Evolutionary conservation across 2,329 filamentous ascomycete species (phyloP).

Genomic region (Trichoderma atroviride): DNA sequence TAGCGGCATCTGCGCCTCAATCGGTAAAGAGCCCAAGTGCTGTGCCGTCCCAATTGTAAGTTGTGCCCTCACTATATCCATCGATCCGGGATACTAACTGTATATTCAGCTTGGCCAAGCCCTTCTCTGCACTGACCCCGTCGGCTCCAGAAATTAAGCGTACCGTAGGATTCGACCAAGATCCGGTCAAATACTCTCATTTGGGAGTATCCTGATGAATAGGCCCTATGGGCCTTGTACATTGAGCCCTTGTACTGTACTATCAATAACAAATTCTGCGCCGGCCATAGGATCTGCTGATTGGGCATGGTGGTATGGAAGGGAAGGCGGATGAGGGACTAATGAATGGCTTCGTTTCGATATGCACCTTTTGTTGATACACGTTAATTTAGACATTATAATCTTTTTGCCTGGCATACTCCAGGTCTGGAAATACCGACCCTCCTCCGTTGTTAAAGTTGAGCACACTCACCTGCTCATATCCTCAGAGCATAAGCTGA

Average conservation of each 20-base stretch:
- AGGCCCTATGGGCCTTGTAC: slow-evolving; percentile 19
- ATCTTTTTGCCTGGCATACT: slow-evolving; percentile 19
- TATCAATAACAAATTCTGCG: slow-evolving; percentile 13
- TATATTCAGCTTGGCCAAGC: slow-evolving; percentile 19
- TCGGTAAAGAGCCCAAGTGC: slow-evolving; percentile 18
- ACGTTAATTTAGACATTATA: slow-evolving; percentile 17
- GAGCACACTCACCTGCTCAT: not conserved
- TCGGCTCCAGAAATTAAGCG: too few relatives aligned
- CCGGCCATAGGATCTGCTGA: too few relatives aligned
- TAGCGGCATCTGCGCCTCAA: not conserved
- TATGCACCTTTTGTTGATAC: slow-evolving; percentile 15
- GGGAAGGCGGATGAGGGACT: too few relatives aligned
- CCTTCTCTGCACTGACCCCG: slow-evolving; percentile 25
- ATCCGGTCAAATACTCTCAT: too few relatives aligned
- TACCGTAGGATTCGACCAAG: too few relatives aligned
- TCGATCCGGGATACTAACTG: not conserved
- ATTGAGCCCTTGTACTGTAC: slow-evolving; percentile 1
- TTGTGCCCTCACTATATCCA: not conserved
- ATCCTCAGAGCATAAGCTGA: not conserved
- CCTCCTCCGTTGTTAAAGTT: not conserved
- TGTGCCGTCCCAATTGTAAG: slow-evolving; percentile 22
- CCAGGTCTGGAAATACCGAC: not conserved
- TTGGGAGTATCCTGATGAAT: too few relatives aligned
- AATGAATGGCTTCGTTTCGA: slow-evolving; percentile 13
- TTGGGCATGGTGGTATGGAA: too few relatives aligned